Conservation (phyloP, 306 rosid species). For the Quercus berberidifolia region DNA sequence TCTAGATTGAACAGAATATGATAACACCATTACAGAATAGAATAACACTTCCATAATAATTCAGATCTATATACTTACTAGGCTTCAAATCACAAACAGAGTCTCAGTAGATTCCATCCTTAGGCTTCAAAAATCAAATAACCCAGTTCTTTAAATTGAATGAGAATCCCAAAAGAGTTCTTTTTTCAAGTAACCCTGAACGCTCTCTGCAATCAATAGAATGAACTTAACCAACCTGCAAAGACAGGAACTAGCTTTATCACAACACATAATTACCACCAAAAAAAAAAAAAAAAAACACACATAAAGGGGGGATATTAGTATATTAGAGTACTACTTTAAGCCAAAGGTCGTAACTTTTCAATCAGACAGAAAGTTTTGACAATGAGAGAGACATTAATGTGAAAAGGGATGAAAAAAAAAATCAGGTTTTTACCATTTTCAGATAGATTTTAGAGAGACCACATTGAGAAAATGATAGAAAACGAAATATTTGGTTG, state of each 20-base stretch:
- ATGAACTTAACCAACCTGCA: constrained; percentile 24
- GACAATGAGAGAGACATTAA: not conserved
- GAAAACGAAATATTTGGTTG: constrained; percentile 5
- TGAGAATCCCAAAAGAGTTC: constrained; percentile 17
- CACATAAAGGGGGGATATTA: not conserved
- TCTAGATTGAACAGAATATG: constrained; percentile 18
- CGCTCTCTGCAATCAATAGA: constrained; percentile 18
- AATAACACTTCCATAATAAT: constrained; percentile 23
- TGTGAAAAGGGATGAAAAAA: not conserved
- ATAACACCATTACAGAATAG: not conserved
- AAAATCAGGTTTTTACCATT: constrained; percentile 6
- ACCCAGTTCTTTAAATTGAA: constrained; percentile 35
- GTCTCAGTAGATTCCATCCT: constrained; percentile 31
- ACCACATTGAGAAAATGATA: not conserved
- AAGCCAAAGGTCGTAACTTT: constrained; percentile 11
- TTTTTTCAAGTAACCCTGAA: constrained; percentile 15
- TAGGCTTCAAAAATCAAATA: constrained; percentile 32
- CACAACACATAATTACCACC: constrained; percentile 1
- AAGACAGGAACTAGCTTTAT: not conserved
- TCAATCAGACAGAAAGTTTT: not conserved
- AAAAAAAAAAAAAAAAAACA: not conserved
- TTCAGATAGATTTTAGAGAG: constrained; percentile 21
- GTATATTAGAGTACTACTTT: not conserved
- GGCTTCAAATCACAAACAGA: constrained; percentile 38
- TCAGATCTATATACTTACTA: constrained; percentile 79